Base-by-base conservation (phyloP, 495 filamentous ascomycete species). In the Penicillium longicatenatum region DNA sequence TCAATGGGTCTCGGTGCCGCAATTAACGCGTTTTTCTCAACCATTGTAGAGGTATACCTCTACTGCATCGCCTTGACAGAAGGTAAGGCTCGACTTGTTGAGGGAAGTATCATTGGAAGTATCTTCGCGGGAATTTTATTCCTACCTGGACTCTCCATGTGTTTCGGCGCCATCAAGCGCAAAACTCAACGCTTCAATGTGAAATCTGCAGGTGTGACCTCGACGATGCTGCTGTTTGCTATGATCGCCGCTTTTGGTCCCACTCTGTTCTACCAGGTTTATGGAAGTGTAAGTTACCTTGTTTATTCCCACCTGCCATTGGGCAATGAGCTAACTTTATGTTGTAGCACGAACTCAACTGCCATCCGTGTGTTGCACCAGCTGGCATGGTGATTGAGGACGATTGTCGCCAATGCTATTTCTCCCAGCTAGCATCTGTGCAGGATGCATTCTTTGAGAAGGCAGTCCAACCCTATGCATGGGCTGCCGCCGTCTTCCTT, bases 1-100 rank as follows among this genome's bases (percentile, higher is more conserved):
- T 95, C 92, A n/a, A 99, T 99, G 94, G 94, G 94, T n/a, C 80
- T 99, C 30, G 94, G 94, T 71, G 95, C 94, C 50, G 94, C 93
- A 17, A 92, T 98, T 75, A 99, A 99, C 60, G 94, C 94, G 33
- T 97, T 98, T 74, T 99, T 99, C 77, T 97, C 92, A n/a, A 99
- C 94, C 9, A 78, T 99, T 20, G 94, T 99, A 21, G 94, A 99
- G 69, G 94, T 99, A 12, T 99, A 93, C 75, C 87, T 99, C 50
- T 99, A 99, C 71, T 97, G 93, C 66, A 86, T 97, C 50, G 94
- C 94, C 22, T 82, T 99, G 41, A 91, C 88, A 19, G 86, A 99
- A 67, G 94, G 94, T 44, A 99, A 99, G 75, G 88, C 86, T 17
- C 85, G 89, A 67, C 81, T 99, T 31, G 94, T 99, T 5, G 94